Conservation (phyloP, 192 early-diverging fungal species). For the Lobosporangium transversale region DNA sequence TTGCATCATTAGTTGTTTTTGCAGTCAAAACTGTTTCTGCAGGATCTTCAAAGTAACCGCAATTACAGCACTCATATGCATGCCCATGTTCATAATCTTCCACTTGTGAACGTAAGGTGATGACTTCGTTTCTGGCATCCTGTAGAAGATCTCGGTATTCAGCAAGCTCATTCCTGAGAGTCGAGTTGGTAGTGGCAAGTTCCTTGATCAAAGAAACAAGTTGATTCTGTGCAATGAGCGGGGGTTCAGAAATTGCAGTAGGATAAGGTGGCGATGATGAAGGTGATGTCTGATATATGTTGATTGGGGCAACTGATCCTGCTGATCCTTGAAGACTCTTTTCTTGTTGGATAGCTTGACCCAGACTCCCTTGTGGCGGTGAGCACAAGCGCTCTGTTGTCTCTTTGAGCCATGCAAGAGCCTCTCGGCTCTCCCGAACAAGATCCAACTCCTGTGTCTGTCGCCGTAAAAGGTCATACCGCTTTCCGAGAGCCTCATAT, state of each 20-base stretch:
- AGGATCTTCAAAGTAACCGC: conserved; percentile 4
- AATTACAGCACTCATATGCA: conserved; percentile 37
- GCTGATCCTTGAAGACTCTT: conserved; percentile 10
- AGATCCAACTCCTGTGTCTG: conserved; percentile 40
- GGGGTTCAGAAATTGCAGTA: conserved; percentile 28
- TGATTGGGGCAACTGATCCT: conserved; percentile 6
- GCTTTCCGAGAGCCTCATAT: conserved; percentile 36
- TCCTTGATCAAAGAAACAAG: conserved; percentile 64
- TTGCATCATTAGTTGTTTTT: background rate
- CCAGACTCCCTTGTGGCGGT: conserved; percentile 47
- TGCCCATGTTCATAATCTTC: conserved; percentile 54
- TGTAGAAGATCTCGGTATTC: conserved; percentile 61
- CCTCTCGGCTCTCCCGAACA: conserved; percentile 46
- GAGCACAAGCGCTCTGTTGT: conserved; percentile 38
- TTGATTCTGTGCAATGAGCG: conserved; percentile 54
- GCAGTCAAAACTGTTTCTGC: conserved; percentile 2
- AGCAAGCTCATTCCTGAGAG: conserved; percentile 53
- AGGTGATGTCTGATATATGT: conserved; percentile 17
- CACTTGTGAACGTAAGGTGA: conserved; percentile 51
- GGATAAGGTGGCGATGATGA: conserved; percentile 32
- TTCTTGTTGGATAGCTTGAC: conserved; percentile 44
- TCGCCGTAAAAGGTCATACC: conserved; percentile 28
- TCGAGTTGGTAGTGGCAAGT: conserved; percentile 64
- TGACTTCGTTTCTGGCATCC: conserved; percentile 58
- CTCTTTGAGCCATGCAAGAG: conserved; percentile 47